Evolutionary conservation across 139 green algal genomes (phyloP).

Genomic region (Nannochloris sp.): DNA sequence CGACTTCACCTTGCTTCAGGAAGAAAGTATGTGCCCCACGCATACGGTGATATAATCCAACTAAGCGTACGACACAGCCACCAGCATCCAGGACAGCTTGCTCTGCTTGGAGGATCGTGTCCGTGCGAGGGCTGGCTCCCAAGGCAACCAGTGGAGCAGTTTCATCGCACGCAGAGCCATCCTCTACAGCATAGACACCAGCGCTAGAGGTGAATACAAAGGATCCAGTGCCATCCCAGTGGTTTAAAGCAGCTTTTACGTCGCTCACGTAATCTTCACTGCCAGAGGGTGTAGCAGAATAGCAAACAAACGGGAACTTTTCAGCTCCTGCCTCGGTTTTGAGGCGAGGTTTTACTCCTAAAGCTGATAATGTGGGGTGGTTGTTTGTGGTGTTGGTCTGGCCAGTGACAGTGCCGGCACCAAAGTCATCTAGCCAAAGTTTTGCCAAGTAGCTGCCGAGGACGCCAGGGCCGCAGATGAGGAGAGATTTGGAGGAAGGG

Average conservation of each 20-base stretch:
- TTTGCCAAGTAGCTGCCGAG: slow-evolving; percentile 69
- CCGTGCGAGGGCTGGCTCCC: slow-evolving; percentile 53
- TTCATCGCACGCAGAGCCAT: slow-evolving; percentile 59
- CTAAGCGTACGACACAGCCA: slow-evolving; percentile 85
- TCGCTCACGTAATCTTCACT: slow-evolving; percentile 79
- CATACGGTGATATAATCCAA: slow-evolving; percentile 83
- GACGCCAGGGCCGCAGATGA: slow-evolving; percentile 84
- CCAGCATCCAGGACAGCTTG: slow-evolving; percentile 56
- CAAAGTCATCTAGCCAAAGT: slow-evolving; percentile 65
- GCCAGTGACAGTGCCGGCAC: slow-evolving; percentile 59
- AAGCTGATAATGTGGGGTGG: slow-evolving; percentile 65
- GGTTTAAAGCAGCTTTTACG: slow-evolving; percentile 46
- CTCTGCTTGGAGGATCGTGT: slow-evolving; percentile 77
- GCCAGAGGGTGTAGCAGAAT: slow-evolving; percentile 82
- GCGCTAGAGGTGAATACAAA: slow-evolving; percentile 91
- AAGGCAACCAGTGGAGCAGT: slow-evolving; percentile 41
- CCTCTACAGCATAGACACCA: slow-evolving; percentile 63
- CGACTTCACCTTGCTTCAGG: slow-evolving; percentile 48
- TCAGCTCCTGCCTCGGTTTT: slow-evolving; percentile 25
- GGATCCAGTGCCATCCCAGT: slow-evolving; percentile 75
- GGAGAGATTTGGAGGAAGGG: no score
- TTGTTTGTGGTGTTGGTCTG: slow-evolving; percentile 81
- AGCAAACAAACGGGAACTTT: slow-evolving; percentile 70
- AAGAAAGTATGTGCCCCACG: slow-evolving; percentile 92
- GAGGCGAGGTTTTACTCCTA: slow-evolving; percentile 60